Percentiles rank a stretch among this genome's conserved stretches.
Evolutionary conservation across 257 asterid genomes (phyloP).

Genomic region (Scutellaria barbata): DNA sequence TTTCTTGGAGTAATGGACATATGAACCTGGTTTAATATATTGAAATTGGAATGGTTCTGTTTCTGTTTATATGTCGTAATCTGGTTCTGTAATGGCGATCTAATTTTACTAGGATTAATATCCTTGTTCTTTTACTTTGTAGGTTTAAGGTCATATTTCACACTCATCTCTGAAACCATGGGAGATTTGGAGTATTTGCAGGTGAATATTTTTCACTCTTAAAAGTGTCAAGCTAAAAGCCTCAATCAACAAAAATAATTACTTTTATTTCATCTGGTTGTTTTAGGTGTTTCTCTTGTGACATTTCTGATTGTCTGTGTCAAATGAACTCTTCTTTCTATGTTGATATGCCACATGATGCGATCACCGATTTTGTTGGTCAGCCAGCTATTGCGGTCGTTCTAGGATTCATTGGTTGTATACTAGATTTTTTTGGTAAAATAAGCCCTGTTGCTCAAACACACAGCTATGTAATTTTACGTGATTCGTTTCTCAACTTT

Average conservation of each 20-base stretch:
- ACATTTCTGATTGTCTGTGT: not conserved
- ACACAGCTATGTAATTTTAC: not conserved
- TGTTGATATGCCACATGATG: conserved; percentile 10
- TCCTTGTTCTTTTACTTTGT: conserved; percentile 36
- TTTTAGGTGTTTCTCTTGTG: not conserved
- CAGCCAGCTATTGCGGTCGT: conserved; percentile 89
- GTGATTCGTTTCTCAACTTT: conserved; percentile 50
- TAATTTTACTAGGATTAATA: conserved; percentile 8
- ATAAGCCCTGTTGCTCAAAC: conserved; percentile 5
- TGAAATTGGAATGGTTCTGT: not conserved
- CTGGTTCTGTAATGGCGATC: conserved; percentile 1
- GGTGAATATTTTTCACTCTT: conserved; percentile 46
- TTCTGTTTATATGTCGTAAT: not conserved
- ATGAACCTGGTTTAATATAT: conserved; percentile 12
- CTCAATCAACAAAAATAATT: too few relatives aligned
- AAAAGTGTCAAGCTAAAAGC: too few relatives aligned
- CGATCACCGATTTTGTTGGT: conserved; percentile 19
- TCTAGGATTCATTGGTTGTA: conserved; percentile 87
- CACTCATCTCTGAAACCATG: conserved; percentile 87
- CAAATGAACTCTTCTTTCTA: not conserved
- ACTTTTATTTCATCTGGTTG: not conserved
- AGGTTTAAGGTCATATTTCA: conserved; percentile 94
- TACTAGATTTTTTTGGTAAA: conserved; percentile 87
- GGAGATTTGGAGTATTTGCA: conserved; percentile 89
- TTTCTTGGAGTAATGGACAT: conserved; percentile 9